These are phyloP conservation scores for Moricandia moricandioides DNA, from an alignment of 345 rosid species.

Conservation along the genomic window DNA sequence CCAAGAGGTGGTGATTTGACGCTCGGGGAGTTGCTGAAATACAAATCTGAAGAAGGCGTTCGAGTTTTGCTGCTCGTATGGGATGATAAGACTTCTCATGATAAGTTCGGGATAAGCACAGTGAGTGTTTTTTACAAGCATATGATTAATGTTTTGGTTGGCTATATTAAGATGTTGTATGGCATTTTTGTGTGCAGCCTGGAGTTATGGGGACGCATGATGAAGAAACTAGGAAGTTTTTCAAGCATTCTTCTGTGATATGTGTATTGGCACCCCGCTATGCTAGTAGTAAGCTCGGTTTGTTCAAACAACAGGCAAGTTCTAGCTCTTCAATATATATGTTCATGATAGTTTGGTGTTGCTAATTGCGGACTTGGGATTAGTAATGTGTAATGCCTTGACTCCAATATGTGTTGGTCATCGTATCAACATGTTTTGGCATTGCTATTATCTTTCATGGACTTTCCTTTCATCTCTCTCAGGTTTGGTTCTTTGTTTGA, in stretches of 20 bases:
- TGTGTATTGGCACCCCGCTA: conserved; percentile 91
- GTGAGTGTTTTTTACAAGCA: conserved; percentile 42
- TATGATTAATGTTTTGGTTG: neutral
- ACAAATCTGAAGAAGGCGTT: conserved; percentile 92
- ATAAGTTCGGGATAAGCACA: conserved; percentile 54
- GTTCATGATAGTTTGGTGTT: neutral
- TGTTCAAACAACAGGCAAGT: conserved; percentile 75
- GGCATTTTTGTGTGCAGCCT: conserved; percentile 43
- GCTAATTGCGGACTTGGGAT: neutral
- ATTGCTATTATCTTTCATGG: conserved; percentile 1
- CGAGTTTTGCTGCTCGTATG: conserved; percentile 79
- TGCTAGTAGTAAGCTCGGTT: conserved; percentile 79
- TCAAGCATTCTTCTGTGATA: conserved; percentile 92
- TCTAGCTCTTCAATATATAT: neutral
- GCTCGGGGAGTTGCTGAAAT: conserved; percentile 85
- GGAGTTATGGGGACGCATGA: conserved; percentile 94
- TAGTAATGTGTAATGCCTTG: neutral
- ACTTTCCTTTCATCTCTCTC: neutral
- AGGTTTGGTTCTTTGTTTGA: conserved; percentile 7
- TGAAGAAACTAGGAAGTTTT: conserved; percentile 86
- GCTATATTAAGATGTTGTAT: conserved; percentile 12
- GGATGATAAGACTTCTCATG: conserved; percentile 93
- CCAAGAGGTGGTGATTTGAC: conserved; percentile 76
- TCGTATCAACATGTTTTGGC: neutral
- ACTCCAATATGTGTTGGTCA: neutral